Base-by-base conservation (phyloP, 2,329 filamentous ascomycete genomes). In the Chalaropsis ovoidea region DNA sequence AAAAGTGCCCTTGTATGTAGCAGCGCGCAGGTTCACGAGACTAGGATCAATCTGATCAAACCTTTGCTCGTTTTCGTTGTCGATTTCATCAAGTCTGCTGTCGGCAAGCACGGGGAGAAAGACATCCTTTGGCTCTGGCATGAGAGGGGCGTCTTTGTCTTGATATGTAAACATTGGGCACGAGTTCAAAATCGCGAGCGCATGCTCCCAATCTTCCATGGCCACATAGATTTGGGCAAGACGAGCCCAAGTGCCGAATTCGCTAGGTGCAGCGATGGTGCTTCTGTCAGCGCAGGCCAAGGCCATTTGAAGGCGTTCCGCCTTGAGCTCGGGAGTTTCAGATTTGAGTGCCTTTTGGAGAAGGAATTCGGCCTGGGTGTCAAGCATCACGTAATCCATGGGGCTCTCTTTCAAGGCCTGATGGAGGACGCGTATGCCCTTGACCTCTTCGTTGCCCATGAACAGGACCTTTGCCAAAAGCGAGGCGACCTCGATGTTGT, bases 131-230 rank as follows among this genome's bases (percentile, higher is more conserved):
- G 94, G 92, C 72, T 96, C 91, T 0, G 94, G 94, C 88, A 97
- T 93, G 67, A 94, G 78, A 2, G 94, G 94, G 5, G 91, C 88
- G 74, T 99, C 94, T 75, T 96, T 97, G 76, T 99, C 94, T 76
- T 97, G 94, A 75, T 99, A 97, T 6, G 94, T 99, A 75, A 99
- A 99, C 94, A 99, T 99, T 8, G 94, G 94, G 75, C 94, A 99
- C 19, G 94, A 99, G 77, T 99, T 99, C 63, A 99, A 81, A 3
- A 94, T 97, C 4, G 95, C 86, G 27, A 99, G 82, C 0, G 94
- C 94, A 70, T 97, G 85, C 73, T 97, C 94, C 91, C 94, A 99
- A 73, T 95, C 90, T 74, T 99, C 94, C 76, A 95, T 84, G 62
- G 87, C 84, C 65, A 97, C 89, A 71, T 99, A 99, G 41, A 97